Evolutionary conservation across 129 eudicot genomes (phyloP).

Genomic region (Artemisia argyi): DNA sequence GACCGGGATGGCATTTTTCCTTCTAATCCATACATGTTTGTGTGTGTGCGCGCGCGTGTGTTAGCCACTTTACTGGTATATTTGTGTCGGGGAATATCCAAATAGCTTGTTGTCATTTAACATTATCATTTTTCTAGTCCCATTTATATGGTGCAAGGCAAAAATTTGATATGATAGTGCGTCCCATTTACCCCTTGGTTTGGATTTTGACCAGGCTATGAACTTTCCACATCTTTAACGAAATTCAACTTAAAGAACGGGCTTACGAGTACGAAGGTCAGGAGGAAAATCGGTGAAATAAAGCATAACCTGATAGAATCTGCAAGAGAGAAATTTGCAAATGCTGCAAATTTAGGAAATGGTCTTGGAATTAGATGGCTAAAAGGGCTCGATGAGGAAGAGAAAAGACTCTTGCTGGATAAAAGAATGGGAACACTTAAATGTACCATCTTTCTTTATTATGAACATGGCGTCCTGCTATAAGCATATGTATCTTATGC

Average conservation of each 20-base stretch:
- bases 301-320: slow-evolving; percentile 51
- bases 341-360: slow-evolving; percentile 63
- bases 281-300: slow-evolving; percentile 31
- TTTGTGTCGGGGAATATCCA: too few species aligned
- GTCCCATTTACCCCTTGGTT: background rate
- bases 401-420: slow-evolving; percentile 36
- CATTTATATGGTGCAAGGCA: too few species aligned
- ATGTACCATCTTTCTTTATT: slow-evolving; percentile 5
- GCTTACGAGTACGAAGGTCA: slow-evolving; percentile 24
- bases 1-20: too few species aligned
- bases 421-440: background rate
- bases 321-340: slow-evolving; percentile 76
- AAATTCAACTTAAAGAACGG: too few species aligned
- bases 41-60: too few species aligned
- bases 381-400: slow-evolving; percentile 32
- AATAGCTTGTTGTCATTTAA: too few species aligned
- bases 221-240: slow-evolving; percentile 57
- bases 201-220: slow-evolving; percentile 38
- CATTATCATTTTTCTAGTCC: too few species aligned
- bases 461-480: background rate
- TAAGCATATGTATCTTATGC: background rate
- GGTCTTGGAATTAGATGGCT: slow-evolving; percentile 93
- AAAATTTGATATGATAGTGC: too few species aligned
- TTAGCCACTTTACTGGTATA: too few species aligned
- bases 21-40: too few species aligned